Evolutionary conservation across 306 rosid genomes (phyloP).

Genomic region (Citrullus mucosospermus): DNA sequence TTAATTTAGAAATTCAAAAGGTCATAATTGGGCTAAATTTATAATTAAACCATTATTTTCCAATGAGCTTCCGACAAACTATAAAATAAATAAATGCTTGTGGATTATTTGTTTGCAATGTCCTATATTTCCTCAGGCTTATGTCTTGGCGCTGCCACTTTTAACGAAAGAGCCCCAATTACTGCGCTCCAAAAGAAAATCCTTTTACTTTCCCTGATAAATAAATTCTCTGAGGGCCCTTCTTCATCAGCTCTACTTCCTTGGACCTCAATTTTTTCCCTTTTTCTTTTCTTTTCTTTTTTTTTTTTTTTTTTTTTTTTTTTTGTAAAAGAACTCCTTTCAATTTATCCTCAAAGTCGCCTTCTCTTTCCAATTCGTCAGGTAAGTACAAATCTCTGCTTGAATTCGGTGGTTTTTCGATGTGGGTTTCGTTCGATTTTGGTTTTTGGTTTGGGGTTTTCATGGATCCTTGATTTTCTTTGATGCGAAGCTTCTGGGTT

Average conservation of each 20-base stretch:
- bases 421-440: conserved; percentile 18
- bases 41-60: not conserved
- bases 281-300: not conserved
- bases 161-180: conserved; percentile 1
- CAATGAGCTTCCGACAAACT: not conserved
- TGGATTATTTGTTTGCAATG: not conserved
- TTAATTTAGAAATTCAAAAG: not conserved
- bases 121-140: conserved; percentile 4
- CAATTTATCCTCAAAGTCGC: not conserved
- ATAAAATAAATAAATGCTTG: not conserved
- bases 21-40: not conserved
- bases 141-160: not conserved
- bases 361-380: not conserved
- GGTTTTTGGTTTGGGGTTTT: not conserved
- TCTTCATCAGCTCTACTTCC: conserved; percentile 1
- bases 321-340: not conserved
- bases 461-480: conserved; percentile 11
- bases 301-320: not conserved
- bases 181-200: not conserved
- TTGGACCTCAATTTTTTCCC: not conserved
- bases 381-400: conserved; percentile 8
- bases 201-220: not conserved
- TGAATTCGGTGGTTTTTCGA: conserved; percentile 14
- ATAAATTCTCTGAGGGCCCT: not conserved
- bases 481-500: conserved; percentile 21